Evolutionary conservation across 2,329 filamentous ascomycete species (phyloP), one percentile per base, ranked within the genome.

Genomic region (Phyllosticta capitalensis): DNA sequence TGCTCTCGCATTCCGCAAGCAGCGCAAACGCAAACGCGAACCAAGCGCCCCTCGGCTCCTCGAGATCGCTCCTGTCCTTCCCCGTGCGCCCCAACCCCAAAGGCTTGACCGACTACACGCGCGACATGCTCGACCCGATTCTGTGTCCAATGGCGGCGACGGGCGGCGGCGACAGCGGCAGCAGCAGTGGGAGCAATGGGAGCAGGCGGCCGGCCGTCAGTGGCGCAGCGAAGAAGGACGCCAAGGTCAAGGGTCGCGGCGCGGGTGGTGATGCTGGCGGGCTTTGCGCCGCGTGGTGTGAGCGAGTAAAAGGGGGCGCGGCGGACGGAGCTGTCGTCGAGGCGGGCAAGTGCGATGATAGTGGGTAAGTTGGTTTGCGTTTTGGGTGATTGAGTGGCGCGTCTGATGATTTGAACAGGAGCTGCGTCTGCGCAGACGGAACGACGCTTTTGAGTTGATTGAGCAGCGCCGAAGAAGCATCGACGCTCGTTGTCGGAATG

Each of bases 41-140:
- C 1, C 30, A 38, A 38, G 30, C 30, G 17, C 30, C 30, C 9
- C 30, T 38, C 30, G 4, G 9, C 30, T 17, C 30, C 1, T 10
- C 30, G 9, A 38, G 17, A 38, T 1, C 30, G 30, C 30, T 14
- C 2, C 30, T 38, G 2, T 12, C 30, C 9, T 38, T 38, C 30
- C 30, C 30, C 30, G 30, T 38, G 30, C 30, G 30, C 5, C 30
- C 30, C 10, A 38, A 38, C 10, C 30, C 30, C 30, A 58, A 58
- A 28, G 55, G 55, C 26, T 21, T 45, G n/a, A 58, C 52, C 30
- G 55, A 58, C 49, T 58, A 58, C 52, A 54, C 56, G 30, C 56
- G 52, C 33, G 56, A 58, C 19, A 33, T 58, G 5, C 51, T 58
- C 3, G 52, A 54, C 3, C 56, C 56, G 28, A 54, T 58, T 19